Base-by-base conservation (phyloP, 805 yeast species). In the Yarrowia porcina region DNA sequence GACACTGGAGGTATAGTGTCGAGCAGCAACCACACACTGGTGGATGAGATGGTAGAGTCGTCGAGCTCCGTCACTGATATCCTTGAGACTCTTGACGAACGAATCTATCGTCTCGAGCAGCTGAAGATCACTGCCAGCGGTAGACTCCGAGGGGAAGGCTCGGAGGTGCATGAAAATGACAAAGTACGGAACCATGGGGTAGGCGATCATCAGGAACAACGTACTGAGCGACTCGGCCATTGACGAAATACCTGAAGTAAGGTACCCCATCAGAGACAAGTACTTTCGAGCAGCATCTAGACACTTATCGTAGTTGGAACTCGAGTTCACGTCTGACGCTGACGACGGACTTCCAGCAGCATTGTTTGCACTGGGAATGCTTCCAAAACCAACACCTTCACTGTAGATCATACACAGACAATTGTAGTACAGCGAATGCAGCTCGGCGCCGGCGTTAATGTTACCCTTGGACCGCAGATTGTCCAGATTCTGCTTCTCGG, bases 181-280 rank as follows among this genome's bases (percentile, higher is more conserved):
- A 23, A 49, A 49, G 8, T 49, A 49, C 28, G 56, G 56, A 20
- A 49, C 56, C 56, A 49, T 49, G 56, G 56, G 56, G 28, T 49
- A 49, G 28, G 56, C 56, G 10, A 49, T 49, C 56, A 49, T 49
- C 10, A 49, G 30, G 11, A 49, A 49, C 20, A 49, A 11, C 20
- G 56, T 49, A 15, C 39, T 32, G 15, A 49, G 56, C 20, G 39
- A 32, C 56, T 49, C 56, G 15, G 56, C 38, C 39, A 49, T 32
- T 20, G 56, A 32, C 3, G 56, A 20, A 13, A 49, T 49, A 18
- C 56, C 56, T 6, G 39, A 32, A 1, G 56, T 17, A 28, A 49
- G 28, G 23, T 32, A 49, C 1, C 39, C n/a, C 56, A 49, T 49
- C n/a, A 49, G n/a, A 12, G 39, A 32, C 3, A 49, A 20, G 21